phyloP scores from a whole-genome alignment of 345 rosid genomes.

The Eucalyptus tenuipes region DNA sequence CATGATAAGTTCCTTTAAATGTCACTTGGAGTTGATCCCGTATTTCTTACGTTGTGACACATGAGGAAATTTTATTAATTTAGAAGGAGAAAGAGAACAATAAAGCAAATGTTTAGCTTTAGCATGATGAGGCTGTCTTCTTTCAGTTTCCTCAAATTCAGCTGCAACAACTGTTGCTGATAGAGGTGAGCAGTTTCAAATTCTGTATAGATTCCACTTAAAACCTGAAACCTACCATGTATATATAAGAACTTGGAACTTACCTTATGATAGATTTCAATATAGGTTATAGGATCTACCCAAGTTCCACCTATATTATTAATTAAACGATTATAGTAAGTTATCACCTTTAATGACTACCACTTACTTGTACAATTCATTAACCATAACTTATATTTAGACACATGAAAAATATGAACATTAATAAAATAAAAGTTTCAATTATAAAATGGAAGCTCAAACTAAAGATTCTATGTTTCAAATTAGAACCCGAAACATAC shows the following conservation, averaged over 20 bases:
- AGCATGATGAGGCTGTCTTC: not conserved
- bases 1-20: not conserved
- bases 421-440: too few relatives aligned
- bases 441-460: fast-evolving
- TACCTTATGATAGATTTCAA: fast-evolving
- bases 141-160: not conserved
- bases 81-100: not conserved
- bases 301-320: too few relatives aligned
- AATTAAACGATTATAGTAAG: fast-evolving
- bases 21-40: not conserved
- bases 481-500: fast-evolving
- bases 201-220: fast-evolving
- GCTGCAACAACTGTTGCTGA: fast-evolving
- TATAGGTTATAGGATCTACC: fast-evolving
- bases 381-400: too few relatives aligned
- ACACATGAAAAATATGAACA: too few relatives aligned
- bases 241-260: fast-evolving
- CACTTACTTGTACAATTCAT: fast-evolving
- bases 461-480: too few relatives aligned
- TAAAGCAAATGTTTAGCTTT: not conserved
- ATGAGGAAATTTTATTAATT: not conserved
- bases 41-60: not conserved
- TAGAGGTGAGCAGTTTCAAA: fast-evolving
- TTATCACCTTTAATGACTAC: fast-evolving
- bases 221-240: fast-evolving